Percentiles rank a stretch among this genome's conserved stretches.
Evolutionary conservation across 495 filamentous ascomycete species (phyloP).

Genomic region (Darksidea phi): DNA sequence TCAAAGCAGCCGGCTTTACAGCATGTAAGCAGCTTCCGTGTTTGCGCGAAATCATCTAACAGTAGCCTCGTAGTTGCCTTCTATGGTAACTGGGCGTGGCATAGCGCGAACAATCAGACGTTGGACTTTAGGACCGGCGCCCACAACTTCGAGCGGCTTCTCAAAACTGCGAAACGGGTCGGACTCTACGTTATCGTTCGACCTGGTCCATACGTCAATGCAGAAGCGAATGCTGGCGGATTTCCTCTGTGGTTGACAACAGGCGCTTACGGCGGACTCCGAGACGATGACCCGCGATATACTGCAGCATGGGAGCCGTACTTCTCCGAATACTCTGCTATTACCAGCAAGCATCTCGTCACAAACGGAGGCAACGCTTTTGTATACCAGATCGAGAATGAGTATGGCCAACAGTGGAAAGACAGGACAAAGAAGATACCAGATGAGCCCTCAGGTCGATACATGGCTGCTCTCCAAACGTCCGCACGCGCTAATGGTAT

Average conservation of each 20-base stretch:
- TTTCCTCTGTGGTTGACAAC: conserved; percentile 63
- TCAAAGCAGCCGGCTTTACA: conserved; percentile 59
- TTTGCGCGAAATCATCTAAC: not conserved
- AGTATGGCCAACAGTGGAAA: conserved; percentile 59
- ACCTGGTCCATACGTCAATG: conserved; percentile 62
- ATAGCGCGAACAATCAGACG: conserved; percentile 47
- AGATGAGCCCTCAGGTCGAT: conserved; percentile 51
- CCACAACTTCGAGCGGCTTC: conserved; percentile 54
- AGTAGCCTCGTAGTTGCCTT: conserved; percentile 40
- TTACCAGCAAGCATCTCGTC: conserved; percentile 54
- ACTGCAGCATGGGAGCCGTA: conserved; percentile 57
- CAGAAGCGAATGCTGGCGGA: conserved; percentile 46
- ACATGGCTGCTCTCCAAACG: conserved; percentile 57
- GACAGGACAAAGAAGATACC: conserved; percentile 45
- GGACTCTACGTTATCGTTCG: conserved; percentile 60
- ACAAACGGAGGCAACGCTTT: conserved; percentile 58
- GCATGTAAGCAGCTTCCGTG: conserved; percentile 38
- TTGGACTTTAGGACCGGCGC: conserved; percentile 59
- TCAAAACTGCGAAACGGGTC: conserved; percentile 56
- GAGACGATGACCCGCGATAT: conserved; percentile 59
- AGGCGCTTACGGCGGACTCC: conserved; percentile 57
- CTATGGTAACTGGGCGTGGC: conserved; percentile 59
- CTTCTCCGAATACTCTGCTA: conserved; percentile 49
- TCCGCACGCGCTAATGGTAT: conserved; percentile 55
- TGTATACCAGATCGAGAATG: conserved; percentile 62